phyloP scores from a whole-genome alignment of 192 early-diverging fungal genomes.

The Backusella luteola region DNA sequence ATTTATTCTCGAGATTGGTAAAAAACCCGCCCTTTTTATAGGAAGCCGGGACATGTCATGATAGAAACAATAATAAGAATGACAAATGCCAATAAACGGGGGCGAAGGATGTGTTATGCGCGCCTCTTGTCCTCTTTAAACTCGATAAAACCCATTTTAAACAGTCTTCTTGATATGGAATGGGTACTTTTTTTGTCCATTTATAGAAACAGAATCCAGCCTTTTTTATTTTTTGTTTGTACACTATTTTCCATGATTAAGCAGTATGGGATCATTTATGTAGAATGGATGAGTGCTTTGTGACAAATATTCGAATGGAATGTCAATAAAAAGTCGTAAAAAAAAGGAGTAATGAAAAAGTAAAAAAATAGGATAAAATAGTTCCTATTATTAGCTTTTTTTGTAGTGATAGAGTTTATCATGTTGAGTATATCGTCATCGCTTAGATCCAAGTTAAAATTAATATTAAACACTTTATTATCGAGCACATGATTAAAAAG shows the following conservation, averaged over 20 bases:
- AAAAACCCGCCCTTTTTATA: background rate
- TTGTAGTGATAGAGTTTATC: too few relatives aligned
- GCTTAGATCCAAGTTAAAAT: too few relatives aligned
- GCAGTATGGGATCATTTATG: background rate
- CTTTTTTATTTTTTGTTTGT: background rate
- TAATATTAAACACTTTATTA: too few relatives aligned
- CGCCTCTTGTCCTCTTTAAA: background rate
- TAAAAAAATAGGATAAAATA: too few relatives aligned
- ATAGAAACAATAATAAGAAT: background rate
- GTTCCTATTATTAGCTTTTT: too few relatives aligned
- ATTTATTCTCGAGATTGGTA: background rate
- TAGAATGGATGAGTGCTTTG: background rate
- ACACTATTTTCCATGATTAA: background rate
- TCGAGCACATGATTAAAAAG: too few relatives aligned
- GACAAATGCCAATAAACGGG: background rate
- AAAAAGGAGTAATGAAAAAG: background rate
- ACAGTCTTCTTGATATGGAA: background rate
- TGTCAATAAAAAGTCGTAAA: background rate
- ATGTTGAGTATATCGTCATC: too few relatives aligned
- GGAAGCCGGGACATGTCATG: background rate
- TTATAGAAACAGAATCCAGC: background rate
- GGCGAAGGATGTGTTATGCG: background rate
- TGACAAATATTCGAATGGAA: constrained; percentile 1
- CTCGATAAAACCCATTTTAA: background rate
- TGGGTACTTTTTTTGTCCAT: background rate